Base-by-base conservation (phyloP, 192 early-diverging fungal genomes). In the Martensiomyces pterosporus region DNA sequence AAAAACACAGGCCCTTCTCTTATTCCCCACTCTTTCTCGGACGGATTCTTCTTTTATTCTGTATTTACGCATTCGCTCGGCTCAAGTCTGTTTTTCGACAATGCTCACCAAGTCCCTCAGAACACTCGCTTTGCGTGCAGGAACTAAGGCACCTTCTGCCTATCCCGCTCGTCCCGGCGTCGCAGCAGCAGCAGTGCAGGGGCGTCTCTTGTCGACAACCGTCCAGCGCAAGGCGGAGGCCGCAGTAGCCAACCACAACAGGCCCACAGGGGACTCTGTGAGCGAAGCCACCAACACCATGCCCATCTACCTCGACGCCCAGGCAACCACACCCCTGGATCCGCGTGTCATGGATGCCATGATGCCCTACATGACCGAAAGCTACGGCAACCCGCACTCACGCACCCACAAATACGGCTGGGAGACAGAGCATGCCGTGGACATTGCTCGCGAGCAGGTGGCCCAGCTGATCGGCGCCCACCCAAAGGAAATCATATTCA, bases 351-450 rank as follows among this genome's bases (percentile, higher is more conserved):
- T 98, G 10, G 92, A 93, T 43, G 83, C 83, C 24, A 98, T 98
- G 94, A 62, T 96, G 57, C 94, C 94, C 12, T 94, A 87, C 43
- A 81, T 92, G 79, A 94, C 90, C 12, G 85, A 90, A 43, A 76
- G 80, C 43, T 92, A 90, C 57, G 94, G 94, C 45, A 98, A 98
- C 62, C 94, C 94, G 43, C 94, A 98, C 63, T 94, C 92, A 42
- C 78, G 94, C 61, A 98, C 94, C 5, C 94, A 98, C 67, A 83
- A 90, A 53, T 98, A 90, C 63, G 94, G 94, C 32, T 98, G 94
- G 94, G 94, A 98, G 47, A 80, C 88, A 7, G 94, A 98, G 66
- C 80, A 82, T 37, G 90, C 82, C 19, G 88, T 95, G 3, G 94
- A 98, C 49, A 61, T 68, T 24, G 92, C 93, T 14, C 85, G 94